phyloP scores from a whole-genome alignment of 1,284 basidiomycete species.

The Tremellales sp. region DNA sequence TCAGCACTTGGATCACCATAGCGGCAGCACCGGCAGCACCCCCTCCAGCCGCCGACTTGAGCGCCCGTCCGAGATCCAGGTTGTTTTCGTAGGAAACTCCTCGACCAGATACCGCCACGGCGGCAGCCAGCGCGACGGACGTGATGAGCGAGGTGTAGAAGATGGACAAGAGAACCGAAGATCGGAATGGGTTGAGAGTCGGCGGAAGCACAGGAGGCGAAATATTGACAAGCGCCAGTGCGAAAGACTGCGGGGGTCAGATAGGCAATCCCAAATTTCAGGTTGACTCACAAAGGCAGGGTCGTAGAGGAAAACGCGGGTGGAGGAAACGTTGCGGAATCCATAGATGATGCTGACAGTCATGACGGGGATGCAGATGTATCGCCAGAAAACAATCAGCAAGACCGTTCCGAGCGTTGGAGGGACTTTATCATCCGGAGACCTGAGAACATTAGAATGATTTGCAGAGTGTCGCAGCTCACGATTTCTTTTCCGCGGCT shows the following conservation, averaged over 20 bases:
- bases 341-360: constrained; percentile 32
- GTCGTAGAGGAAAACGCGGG: constrained; percentile 35
- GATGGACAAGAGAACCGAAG: constrained; percentile 31
- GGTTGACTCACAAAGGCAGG: constrained; percentile 36
- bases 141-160: constrained; percentile 30
- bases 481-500: constrained; percentile 26
- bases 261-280: not conserved
- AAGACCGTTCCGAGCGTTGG: constrained; percentile 42
- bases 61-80: constrained; percentile 71
- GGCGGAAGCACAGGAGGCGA: constrained; percentile 29
- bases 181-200: constrained; percentile 29
- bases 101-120: constrained; percentile 31
- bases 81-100: constrained; percentile 48
- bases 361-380: constrained; percentile 32
- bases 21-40: constrained; percentile 78
- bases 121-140: constrained; percentile 33
- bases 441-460: constrained; percentile 1
- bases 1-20: constrained; percentile 83
- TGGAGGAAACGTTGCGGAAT: constrained; percentile 33
- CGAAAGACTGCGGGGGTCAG: constrained; percentile 28
- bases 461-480: not conserved
- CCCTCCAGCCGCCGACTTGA: constrained; percentile 75
- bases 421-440: constrained; percentile 28
- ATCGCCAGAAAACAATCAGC: constrained; percentile 35
- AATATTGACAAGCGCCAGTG: constrained; percentile 31